Evolutionary conservation across 805 yeast genomes (phyloP), one percentile per base, ranked within the genome.

Genomic region (Lipomyces orientalis): DNA sequence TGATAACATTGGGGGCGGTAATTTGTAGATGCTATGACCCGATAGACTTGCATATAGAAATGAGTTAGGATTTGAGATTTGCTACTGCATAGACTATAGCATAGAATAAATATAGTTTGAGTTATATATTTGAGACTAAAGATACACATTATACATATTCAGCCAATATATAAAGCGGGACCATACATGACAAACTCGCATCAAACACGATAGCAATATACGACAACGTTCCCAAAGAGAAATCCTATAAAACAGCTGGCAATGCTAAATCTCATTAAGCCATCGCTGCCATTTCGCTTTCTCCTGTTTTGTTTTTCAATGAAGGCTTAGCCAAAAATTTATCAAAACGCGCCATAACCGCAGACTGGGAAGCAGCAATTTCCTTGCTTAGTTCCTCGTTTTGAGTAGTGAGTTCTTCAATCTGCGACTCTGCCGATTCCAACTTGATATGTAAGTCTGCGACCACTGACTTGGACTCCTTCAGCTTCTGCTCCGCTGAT

Each of bases 1-100:
- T 67, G 81, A 79, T 58, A 67, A 69, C 5, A 78, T 80, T 39
- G 82, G 81, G 5, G 61, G 60, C 33, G 59, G 59, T 2, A 19
- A 31, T 10, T 6, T 56, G 19, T 56, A 56, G 51, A 56, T 12
- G n/a, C n/a, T 60, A 25, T 29, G 59, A 29, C 59, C n/a, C 6
- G 4, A n/a, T 34, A 37, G 49, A 43, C 2, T 43, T 43, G 49
- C 16, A 43, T 8, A 43, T 43, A 43, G 8, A 16, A 5, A n/a
- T n/a, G 49, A 0, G 10, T 43, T 37, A 37, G 2, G 43, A 6
- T 37, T 16, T 19, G 49, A 43, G n/a, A 19, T 43, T 14, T 43
- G 49, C 7, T n/a, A 43, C n/a, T 14, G n/a, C 49, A 43, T 43
- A n/a, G 49, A 43, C 5, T 16, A n/a, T 52, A 52, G 55, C n/a